Evolutionary conservation across 768 basidiomycete genomes (phyloP).

Genomic region (Phanerochaete carnosa): DNA sequence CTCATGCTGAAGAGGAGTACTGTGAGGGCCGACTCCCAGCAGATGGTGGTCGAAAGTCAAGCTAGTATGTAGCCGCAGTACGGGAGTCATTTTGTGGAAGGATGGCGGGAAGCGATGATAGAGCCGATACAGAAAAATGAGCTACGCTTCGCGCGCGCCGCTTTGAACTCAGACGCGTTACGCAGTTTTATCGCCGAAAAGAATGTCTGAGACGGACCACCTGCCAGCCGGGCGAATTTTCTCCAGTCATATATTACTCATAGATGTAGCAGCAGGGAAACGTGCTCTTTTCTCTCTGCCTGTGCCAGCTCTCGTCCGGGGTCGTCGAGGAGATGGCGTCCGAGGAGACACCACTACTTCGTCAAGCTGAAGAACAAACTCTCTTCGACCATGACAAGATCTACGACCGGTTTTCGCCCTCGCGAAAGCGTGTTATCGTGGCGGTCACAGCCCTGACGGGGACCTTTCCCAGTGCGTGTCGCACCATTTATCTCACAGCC

Average conservation of each 20-base stretch:
- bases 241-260: background rate
- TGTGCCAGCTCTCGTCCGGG: background rate
- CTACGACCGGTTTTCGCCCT: slow-evolving; percentile 55
- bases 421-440: slow-evolving; percentile 50
- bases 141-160: background rate
- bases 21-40: no score
- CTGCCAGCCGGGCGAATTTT: background rate
- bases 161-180: background rate
- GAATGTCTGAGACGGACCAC: background rate
- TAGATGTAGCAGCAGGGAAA: background rate
- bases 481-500: background rate
- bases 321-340: slow-evolving; percentile 17
- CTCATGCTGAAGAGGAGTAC: background rate
- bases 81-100: background rate
- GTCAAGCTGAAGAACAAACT: slow-evolving; percentile 4
- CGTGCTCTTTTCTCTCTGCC: background rate
- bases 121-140: background rate
- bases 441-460: slow-evolving; percentile 58
- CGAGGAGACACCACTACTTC: slow-evolving; percentile 27
- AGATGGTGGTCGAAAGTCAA: background rate
- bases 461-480: slow-evolving; percentile 54
- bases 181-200: background rate
- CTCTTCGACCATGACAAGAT: slow-evolving; percentile 29
- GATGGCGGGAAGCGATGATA: background rate
- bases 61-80: background rate